Evolutionary conservation across 352 stramenopile genomes (phyloP).

Genomic region (Peronospora tabacina): DNA sequence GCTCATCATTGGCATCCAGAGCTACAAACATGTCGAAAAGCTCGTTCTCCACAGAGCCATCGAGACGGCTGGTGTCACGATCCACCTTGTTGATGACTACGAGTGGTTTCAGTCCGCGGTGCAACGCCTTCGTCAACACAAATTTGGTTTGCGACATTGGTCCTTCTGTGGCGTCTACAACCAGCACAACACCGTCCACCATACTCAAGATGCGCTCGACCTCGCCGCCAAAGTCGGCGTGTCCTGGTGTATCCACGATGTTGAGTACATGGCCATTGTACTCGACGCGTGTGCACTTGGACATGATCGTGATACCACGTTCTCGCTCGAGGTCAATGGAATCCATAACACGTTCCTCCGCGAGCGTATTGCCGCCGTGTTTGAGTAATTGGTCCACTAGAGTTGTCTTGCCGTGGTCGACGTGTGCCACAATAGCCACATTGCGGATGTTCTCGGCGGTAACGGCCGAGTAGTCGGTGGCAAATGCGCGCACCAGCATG

Average conservation of each 20-base stretch:
- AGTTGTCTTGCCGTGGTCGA: constrained; percentile 99
- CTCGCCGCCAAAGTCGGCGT: constrained; percentile 98
- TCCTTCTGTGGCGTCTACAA: constrained; percentile 96
- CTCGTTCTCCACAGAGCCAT: constrained; percentile 94
- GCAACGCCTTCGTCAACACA: constrained; percentile 94
- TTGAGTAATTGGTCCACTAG: constrained; percentile 96
- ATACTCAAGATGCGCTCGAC: constrained; percentile 96
- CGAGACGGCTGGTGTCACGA: constrained; percentile 83
- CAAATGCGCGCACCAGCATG: constrained; percentile 36
- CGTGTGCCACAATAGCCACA: constrained; percentile 90
- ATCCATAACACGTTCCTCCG: constrained; percentile 95
- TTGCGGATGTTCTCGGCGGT: constrained; percentile 74
- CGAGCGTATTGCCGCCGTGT: constrained; percentile 87
- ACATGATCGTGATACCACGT: constrained; percentile 99
- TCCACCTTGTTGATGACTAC: constrained; percentile 99
- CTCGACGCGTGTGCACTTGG: constrained; percentile 94
- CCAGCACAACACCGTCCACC: constrained; percentile 95
- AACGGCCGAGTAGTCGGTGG: constrained; percentile 29
- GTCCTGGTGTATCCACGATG: constrained; percentile 96
- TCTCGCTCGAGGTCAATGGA: constrained; percentile 97
- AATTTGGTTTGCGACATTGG: constrained; percentile 99
- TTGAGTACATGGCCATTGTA: constrained; percentile 94
- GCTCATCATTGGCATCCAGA: constrained; percentile 89
- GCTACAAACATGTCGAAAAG: constrained; percentile 96
- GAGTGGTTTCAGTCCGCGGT: constrained; percentile 88